Evolutionary conservation across 2,329 filamentous ascomycete species (phyloP), one percentile per base, ranked within the genome.

Genomic region (Teratosphaeria viscida): DNA sequence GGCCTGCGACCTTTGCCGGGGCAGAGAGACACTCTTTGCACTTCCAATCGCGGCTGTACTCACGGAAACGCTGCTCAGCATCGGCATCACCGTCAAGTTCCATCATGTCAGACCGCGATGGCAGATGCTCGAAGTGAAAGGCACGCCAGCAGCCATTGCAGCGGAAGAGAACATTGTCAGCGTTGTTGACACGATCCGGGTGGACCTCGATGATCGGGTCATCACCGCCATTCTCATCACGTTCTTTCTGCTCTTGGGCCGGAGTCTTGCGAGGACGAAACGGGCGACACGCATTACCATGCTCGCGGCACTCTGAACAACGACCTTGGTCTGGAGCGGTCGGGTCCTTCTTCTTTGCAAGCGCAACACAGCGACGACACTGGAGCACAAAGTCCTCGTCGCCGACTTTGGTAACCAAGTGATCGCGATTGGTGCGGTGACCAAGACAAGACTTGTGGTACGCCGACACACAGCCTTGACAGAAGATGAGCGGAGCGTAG

Each of bases 361-460:
- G 70, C 3, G 86, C 86, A 62, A 97, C 81, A 71, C 94, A 99
- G 59, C 86, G 88, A 64, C 85, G 87, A 75, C 94, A 99, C 71
- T 99, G 94, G 47, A 99, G 77, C 16, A 99, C 86, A 66, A 95
- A 97, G 43, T 87, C 75, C 2, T 87, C 84, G 0, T 87, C 78
- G 2, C 79, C 85, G 57, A 96, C 75, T 72, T 97, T 99, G 27
- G 91, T 97, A 10, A 90, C 90, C 39, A 94, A 77, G 71, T 97
- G 94, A n/a, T 96, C 90, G 61, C 94, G 82, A 12, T 73, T 78
- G 57, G 81, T 82, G 56, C 94, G 84, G 55, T 81, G 78, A 1
- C 92, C 91, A 32, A 99, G 79, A 69, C 94, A 99, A 49, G 76
- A 76, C 72, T 89, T 90, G 74, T 99, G 94, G 66, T 90, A 96